Base-by-base conservation (phyloP, 495 filamentous ascomycete species). In the Oleoguttula mirabilis region DNA sequence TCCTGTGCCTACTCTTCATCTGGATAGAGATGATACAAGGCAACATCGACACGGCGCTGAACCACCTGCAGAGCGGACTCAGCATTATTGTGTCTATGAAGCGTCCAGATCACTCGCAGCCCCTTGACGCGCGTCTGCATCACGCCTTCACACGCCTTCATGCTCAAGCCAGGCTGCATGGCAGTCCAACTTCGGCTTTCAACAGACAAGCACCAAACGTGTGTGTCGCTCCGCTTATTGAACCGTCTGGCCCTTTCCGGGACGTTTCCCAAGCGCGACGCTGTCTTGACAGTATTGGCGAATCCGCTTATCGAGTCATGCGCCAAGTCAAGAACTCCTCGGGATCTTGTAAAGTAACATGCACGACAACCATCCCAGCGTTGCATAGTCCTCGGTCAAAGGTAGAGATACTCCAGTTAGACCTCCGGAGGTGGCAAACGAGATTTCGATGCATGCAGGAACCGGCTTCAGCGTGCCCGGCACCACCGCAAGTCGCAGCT, bases 131-230 rank as follows among this genome's bases (percentile, higher is more conserved):
- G n/a, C 8, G 36, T 17, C 21, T 39, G 10, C 36, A 21, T 11
- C 15, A 27, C n/a, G 12, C 21, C 5, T 39, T 21, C 22, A 15
- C 36, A n/a, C 36, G 36, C 4, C 36, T 39, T n/a, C 20, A 39
- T 24, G 36, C 36, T 3, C 36, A 39, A 27, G 36, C 36, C 36
- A 39, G 36, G 19, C n/a, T 39, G 14, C 22, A 39, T 15, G 36
- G 36, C 12, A 39, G 36, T 15, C 36, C 36, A 7, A 25, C 19
- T n/a, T 39, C 36, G n/a, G 21, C 21, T 21, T 39, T 39, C 22
- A 39, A 39, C 19, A 25, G 12, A 3, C 3, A 23, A 12, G 36
- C 20, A 15, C 17, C 21, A 6, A 17, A 39, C 3, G 4, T 23
- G 14, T 21, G 22, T 17, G 22, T 14, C 20, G 36, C n/a, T 21